Percentiles rank a stretch among this genome's conserved stretches.
phyloP scores from a whole-genome alignment of 139 green algal genomes.

The Picochlorum costavermella region DNA sequence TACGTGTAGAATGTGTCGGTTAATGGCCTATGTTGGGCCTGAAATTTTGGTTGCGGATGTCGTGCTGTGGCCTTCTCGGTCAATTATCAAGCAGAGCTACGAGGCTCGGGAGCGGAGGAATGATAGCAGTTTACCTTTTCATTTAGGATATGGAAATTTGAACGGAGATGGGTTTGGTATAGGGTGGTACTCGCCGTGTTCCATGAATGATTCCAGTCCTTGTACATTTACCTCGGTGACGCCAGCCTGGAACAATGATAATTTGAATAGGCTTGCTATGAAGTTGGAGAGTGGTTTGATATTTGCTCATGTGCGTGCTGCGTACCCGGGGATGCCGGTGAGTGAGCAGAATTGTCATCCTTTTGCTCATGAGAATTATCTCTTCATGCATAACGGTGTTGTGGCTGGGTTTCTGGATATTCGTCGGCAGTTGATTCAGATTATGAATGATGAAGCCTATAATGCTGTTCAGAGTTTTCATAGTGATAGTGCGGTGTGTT shows the following conservation, averaged over 20 bases:
- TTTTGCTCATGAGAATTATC: conserved; percentile 76
- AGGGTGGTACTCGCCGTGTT: conserved; percentile 63
- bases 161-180: conserved; percentile 94
- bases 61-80: conserved; percentile 64
- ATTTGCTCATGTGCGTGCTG: conserved; percentile 81
- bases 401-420: conserved; percentile 80
- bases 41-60: conserved; percentile 75
- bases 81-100: conserved; percentile 93
- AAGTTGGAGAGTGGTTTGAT: conserved; percentile 87
- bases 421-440: conserved; percentile 58
- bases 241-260: conserved; percentile 96
- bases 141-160: conserved; percentile 79
- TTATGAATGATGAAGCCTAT: conserved; percentile 80
- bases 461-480: conserved; percentile 84
- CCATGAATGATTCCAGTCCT: conserved; percentile 47
- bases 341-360: conserved; percentile 90
- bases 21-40: conserved; percentile 80
- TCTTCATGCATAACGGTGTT: conserved; percentile 98
- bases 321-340: conserved; percentile 78
- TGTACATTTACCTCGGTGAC: conserved; percentile 90
- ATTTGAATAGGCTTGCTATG: conserved; percentile 75
- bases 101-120: conserved; percentile 78
- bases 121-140: conserved; percentile 56
- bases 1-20: conserved; percentile 65
- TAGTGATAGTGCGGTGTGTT: conserved; percentile 81